Evolutionary conservation across 2,329 filamentous ascomycete genomes (phyloP), one percentile per base, ranked within the genome.

Genomic region (Periconia sp.): DNA sequence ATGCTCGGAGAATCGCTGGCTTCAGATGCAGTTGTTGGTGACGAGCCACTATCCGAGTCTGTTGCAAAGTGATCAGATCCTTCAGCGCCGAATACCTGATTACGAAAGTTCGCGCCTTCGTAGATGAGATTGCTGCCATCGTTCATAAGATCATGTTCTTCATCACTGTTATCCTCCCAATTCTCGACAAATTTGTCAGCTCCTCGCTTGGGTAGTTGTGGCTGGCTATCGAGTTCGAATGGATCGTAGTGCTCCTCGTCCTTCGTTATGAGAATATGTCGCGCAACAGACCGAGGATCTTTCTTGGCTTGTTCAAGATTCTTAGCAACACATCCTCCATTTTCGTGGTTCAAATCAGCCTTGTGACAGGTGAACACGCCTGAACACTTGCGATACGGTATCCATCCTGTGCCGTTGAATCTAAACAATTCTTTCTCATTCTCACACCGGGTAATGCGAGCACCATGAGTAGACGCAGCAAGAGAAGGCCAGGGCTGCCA

Each of bases 401-500:
- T 28, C 43, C 43, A 46, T 1, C 12, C 16, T 5, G 29, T n/a
- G 26, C 35, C 37, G n/a, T 36, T 37, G 28, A 40, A 46, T 13
- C 28, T 6, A 5, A 32, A 18, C 9, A 46, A 10, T 10, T 15
- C 39, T 2, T 13, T 13, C 5, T 33, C 22, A 9, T 29, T 23
- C n/a, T 21, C 18, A 17, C 43, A 46, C 7, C 36, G 43, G 13
- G 43, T 36, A 10, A 39, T 23, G 7, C 16, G 31, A 16, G 25
- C 31, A 5, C 30, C 18, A 15, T 30, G 18, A 1, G 15, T 26
- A 9, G 18, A 16, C 6, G 26, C 16, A 13, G 25, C n/a, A 11
- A 46, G 26, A 9, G 25, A 22, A 10, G 34, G 43, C 43, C 43
- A 46, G 5, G 43, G 43, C 2, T 38, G 21, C 43, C 43, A 46